Conservation (phyloP, 2,329 filamentous ascomycete species). For the Scedosporium aurantiacum region DNA sequence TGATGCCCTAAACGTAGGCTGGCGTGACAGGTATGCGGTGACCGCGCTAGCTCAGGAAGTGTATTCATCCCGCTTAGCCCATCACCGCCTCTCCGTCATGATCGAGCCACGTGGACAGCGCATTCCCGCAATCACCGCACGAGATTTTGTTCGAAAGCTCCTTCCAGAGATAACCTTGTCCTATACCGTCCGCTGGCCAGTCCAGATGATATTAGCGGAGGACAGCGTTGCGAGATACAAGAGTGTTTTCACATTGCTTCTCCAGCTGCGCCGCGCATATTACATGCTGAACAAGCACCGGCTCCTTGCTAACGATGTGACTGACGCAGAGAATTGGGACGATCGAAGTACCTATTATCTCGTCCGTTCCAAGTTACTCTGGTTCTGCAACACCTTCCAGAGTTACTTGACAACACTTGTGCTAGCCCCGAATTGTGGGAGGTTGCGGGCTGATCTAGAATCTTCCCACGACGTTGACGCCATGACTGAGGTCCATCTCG, state of each 20-base stretch:
- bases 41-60: conserved; percentile 68
- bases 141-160: conserved; percentile 43
- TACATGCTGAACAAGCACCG: conserved; percentile 51
- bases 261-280: conserved; percentile 65
- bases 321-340: conserved; percentile 24
- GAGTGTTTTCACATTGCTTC: conserved; percentile 59
- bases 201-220: conserved; percentile 62
- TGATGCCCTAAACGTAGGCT: conserved; percentile 46
- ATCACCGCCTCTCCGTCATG: conserved; percentile 51
- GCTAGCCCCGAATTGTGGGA: conserved; percentile 45
- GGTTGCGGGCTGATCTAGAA: conserved; percentile 46
- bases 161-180: conserved; percentile 53
- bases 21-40: conserved; percentile 74
- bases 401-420: conserved; percentile 68
- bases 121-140: conserved; percentile 32
- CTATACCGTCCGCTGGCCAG: conserved; percentile 57
- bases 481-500: conserved; percentile 62
- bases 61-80: conserved; percentile 48
- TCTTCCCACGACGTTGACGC: conserved; percentile 63
- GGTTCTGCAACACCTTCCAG: conserved; percentile 66
- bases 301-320: conserved; percentile 28
- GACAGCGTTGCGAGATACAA: conserved; percentile 57
- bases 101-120: conserved; percentile 30
- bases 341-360: conserved; percentile 42
- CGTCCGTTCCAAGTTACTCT: conserved; percentile 59